These are phyloP conservation scores for Venturia asperata DNA, from an alignment of 2,329 filamentous ascomycete species.

Conservation along the genomic window DNA sequence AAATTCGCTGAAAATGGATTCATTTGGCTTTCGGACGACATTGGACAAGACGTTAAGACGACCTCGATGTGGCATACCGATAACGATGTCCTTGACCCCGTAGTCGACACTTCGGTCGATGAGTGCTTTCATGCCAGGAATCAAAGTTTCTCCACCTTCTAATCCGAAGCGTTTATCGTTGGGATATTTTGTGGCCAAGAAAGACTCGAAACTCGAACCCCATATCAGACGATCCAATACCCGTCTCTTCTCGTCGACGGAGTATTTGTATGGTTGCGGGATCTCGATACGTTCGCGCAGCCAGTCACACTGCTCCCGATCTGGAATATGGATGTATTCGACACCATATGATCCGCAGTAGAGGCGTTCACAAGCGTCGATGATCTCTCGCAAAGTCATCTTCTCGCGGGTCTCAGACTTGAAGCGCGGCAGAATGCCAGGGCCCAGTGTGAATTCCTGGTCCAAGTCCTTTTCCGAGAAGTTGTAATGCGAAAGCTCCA, in stretches of 20 bases:
- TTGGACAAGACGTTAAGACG: slow-evolving; percentile 97
- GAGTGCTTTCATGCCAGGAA: slow-evolving; percentile 97
- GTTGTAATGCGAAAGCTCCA: slow-evolving; percentile 87
- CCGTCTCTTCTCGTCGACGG: slow-evolving; percentile 93
- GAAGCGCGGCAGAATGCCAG: slow-evolving; percentile 91
- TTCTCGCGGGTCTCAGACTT: slow-evolving; percentile 81
- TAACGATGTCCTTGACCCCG: slow-evolving; percentile 97
- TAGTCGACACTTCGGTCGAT: slow-evolving; percentile 98
- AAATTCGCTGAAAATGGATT: slow-evolving; percentile 99
- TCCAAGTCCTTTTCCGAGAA: slow-evolving; percentile 94
- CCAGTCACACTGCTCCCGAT: slow-evolving; percentile 97
- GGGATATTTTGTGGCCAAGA: slow-evolving; percentile 94
- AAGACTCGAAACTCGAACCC: slow-evolving; percentile 95
- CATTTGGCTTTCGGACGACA: slow-evolving; percentile 97
- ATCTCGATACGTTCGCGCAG: slow-evolving; percentile 91
- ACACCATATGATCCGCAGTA: slow-evolving; percentile 97
- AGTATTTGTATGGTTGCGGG: slow-evolving; percentile 92
- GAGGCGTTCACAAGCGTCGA: slow-evolving; percentile 85
- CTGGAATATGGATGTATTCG: slow-evolving; percentile 98
- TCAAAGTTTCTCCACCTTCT: slow-evolving; percentile 92
- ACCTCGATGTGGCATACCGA: slow-evolving; percentile 98
- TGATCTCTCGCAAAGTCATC: slow-evolving; percentile 94
- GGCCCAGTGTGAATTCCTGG: slow-evolving; percentile 82
- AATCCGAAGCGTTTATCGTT: slow-evolving; percentile 99
- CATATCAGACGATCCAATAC: slow-evolving; percentile 97